Conservation (phyloP, 352 stramenopile genomes). For the Globisporangium parvum region DNA sequence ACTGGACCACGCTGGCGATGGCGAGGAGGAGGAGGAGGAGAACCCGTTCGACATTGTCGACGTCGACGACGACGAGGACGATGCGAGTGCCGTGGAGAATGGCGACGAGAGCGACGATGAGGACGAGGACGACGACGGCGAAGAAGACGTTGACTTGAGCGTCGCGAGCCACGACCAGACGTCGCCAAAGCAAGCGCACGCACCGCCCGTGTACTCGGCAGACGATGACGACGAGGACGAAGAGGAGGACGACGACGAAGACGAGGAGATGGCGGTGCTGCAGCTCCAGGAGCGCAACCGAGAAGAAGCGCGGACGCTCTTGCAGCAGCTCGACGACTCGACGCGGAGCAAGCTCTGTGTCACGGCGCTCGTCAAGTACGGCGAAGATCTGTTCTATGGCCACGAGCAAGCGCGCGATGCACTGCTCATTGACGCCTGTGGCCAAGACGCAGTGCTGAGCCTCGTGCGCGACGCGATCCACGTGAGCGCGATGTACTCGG, state of each 20-base stretch:
- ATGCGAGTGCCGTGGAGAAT: slow-evolving; percentile 17
- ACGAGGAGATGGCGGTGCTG: slow-evolving; percentile 20
- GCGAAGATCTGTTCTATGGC: slow-evolving; percentile 55
- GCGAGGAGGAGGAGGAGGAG: slow-evolving; percentile 3
- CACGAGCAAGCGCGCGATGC: slow-evolving; percentile 53
- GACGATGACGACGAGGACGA: slow-evolving; percentile 27
- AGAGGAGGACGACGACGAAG: slow-evolving; percentile 20
- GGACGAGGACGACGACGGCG: slow-evolving; percentile 14
- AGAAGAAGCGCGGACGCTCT: slow-evolving; percentile 35
- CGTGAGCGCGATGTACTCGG: slow-evolving; percentile 21
- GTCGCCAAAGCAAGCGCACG: slow-evolving; percentile 18
- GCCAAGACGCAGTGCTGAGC: slow-evolving; percentile 44
- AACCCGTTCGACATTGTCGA: slow-evolving; percentile 23
- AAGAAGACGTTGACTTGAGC: slow-evolving; percentile 12
- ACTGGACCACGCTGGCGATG: slow-evolving; percentile 12
- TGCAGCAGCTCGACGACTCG: slow-evolving; percentile 48
- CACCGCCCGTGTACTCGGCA: slow-evolving; percentile 21
- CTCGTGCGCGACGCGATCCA: slow-evolving; percentile 53
- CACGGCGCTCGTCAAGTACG: slow-evolving; percentile 59
- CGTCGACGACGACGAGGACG: slow-evolving; percentile 14
- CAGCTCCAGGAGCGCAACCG: slow-evolving; percentile 39
- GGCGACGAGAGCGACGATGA: slow-evolving; percentile 9
- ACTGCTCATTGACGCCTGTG: slow-evolving; percentile 57
- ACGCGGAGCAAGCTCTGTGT: slow-evolving; percentile 50
- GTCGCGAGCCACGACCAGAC: slow-evolving; percentile 12